These are phyloP conservation scores for Cupressus sempervirens DNA, from an alignment of 75 land plant species.

Conservation along the genomic window DNA sequence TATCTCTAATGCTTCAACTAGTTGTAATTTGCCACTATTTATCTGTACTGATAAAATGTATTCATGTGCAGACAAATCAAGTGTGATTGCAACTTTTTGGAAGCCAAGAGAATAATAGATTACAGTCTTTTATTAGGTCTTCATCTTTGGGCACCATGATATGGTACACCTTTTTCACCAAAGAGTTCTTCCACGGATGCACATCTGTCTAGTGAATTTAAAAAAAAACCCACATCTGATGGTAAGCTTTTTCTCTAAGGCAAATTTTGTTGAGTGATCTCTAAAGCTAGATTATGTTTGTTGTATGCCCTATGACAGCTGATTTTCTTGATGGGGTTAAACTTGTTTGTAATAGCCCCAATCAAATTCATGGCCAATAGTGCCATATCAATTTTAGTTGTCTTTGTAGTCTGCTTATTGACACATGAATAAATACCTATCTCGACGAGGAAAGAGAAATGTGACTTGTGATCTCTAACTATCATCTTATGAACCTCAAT, in stretches of 20 bases:
- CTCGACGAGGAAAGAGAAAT: too few relatives aligned
- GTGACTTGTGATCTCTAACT: too few relatives aligned
- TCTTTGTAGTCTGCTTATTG: too few relatives aligned
- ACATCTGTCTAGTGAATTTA: neutral
- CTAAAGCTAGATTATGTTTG: too few relatives aligned
- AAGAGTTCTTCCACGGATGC: conserved; percentile 12
- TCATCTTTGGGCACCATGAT: conserved; percentile 52
- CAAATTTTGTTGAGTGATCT: too few relatives aligned
- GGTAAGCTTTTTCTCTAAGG: neutral
- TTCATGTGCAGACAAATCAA: conserved; percentile 61
- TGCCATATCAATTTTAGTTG: too few relatives aligned
- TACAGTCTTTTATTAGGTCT: conserved; percentile 81
- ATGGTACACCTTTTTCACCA: conserved; percentile 27
- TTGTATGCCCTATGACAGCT: too few relatives aligned
- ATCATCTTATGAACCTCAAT: too few relatives aligned
- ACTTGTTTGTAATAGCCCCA: too few relatives aligned
- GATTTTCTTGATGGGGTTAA: too few relatives aligned
- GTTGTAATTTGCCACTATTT: neutral
- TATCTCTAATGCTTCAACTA: neutral
- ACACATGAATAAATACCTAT: too few relatives aligned
- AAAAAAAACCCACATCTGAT: neutral
- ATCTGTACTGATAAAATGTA: conserved; percentile 1
- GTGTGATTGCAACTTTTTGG: conserved; percentile 65
- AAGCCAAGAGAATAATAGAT: conserved; percentile 77
- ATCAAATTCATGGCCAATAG: too few relatives aligned